Evolutionary conservation across 2,329 filamentous ascomycete genomes (phyloP), one percentile per base, ranked within the genome.

Genomic region (Grosmannia penicillata): DNA sequence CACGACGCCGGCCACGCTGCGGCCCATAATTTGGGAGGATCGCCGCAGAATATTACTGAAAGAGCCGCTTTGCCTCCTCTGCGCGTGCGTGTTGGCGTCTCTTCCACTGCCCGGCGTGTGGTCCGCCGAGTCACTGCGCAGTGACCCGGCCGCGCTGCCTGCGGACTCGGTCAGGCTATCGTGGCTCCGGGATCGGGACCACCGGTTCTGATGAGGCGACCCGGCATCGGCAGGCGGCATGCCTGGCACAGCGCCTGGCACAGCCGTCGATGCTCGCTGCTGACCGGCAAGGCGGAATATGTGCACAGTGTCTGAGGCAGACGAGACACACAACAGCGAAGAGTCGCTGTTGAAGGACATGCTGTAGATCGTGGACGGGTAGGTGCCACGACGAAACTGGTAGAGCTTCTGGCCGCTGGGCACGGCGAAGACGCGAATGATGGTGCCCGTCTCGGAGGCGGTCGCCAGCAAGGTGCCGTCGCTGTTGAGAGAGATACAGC

Each of bases 271-370:
- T 0, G 41, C 54, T 1, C 52, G 50, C 46, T 61, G 57, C 33
- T 72, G 66, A 37, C 59, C 65, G 37, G 65, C 66, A 17, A 98
- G 68, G 39, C 87, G 84, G 64, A 98, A 98, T 37, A 98, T 86
- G 56, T 98, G 91, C 9, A 98, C 80, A 0, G 91, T 98, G 52
- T 98, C 91, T 1, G 87, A 93, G 2, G 86, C 87, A 4, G 89
- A 96, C 6, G 91, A 96, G 29, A 98, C 87, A 52, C 87, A 95
- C 26, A 98, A 72, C 10, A 98, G 67, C 2, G 87, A 94, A 3
- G 87, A 93, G 42, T 82, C 86, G 36, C 86, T 78, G 57, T 98
- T 98, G 62, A 98, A 98, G 1, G 87, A 93, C 86, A 98, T 95
- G 72, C 86, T 93, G 62, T 87, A 95, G 49, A 98, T 98, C 29